Base-by-base conservation (phyloP, 805 yeast genomes). In the Metschnikowia koreensis region DNA sequence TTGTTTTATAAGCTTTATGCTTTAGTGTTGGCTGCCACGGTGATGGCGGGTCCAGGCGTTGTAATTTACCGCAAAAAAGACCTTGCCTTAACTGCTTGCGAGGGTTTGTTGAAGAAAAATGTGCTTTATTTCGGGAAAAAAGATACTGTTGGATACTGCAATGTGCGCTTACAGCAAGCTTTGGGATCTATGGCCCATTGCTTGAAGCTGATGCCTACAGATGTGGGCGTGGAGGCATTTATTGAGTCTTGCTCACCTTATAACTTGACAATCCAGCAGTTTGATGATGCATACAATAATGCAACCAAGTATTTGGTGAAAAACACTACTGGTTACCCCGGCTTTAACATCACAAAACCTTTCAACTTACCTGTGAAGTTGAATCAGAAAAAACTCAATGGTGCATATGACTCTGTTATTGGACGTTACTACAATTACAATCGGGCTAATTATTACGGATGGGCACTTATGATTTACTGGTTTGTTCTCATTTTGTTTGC, bases 381-480 rank as follows among this genome's bases (percentile, higher is more conserved):
- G 42, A 52, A 61, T 1, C 47, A 60, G n/a, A 51, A 47, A 42
- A 51, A 44, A 16, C 46, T 69, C 54, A 51, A 50, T 1, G 66
- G 65, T n/a, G 70, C 67, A 8, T 65, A 61, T 53, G 55, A 62
- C 49, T 64, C 73, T n/a, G 54, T 47, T 9, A 50, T 62, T 9
- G 67, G 66, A 34, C 65, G 76, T 46, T 60, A 67, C 47, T 75
- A 75, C 27, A 71, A 72, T 60, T 70, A 69, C 53, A 72, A 71
- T 48, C 64, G 66, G 31, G 77, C 84, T 7, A 56, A 62, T 31
- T 68, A 60, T 53, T 70, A 63, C 51, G 71, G 70, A 3, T 48
- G 74, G 34, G 81, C 73, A 3, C 58, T 75, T 33, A 53, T 82
- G 27, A 76, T 78, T 1, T 80, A 76, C 58, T 81, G 84, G 83